A percentile compares a stretch with the other conserved stretches of the same genome.
These are phyloP conservation scores for Ceratobasidium sp. DNA, from an alignment of 1,284 basidiomycete genomes.

Conservation along the genomic window DNA sequence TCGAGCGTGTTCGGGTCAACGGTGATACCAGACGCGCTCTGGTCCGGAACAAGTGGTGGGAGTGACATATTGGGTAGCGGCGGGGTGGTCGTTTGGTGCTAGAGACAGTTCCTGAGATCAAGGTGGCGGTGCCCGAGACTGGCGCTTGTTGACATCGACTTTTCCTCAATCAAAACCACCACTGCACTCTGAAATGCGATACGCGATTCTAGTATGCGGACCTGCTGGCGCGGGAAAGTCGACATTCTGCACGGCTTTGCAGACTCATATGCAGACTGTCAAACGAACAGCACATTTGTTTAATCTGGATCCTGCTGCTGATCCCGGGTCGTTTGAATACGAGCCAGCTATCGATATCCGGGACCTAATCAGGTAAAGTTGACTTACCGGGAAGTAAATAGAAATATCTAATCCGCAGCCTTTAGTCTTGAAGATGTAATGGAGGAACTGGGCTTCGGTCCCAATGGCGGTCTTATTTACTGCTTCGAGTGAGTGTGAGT, in stretches of 20 bases:
- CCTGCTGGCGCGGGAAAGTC: constrained; percentile 99
- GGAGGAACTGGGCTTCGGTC: constrained; percentile 93
- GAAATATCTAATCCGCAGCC: neutral
- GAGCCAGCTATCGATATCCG: constrained; percentile 94
- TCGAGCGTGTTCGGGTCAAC: constrained; percentile 83
- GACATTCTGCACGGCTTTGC: constrained; percentile 88
- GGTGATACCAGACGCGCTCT: constrained; percentile 79
- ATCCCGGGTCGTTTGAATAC: constrained; percentile 86
- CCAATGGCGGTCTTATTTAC: constrained; percentile 96
- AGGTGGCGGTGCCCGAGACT: constrained; percentile 9
- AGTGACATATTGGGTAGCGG: constrained; percentile 64
- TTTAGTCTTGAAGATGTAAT: constrained; percentile 91
- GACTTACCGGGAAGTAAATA: neutral
- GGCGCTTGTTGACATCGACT: neutral
- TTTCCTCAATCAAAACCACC: neutral
- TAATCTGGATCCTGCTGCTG: constrained; percentile 97
- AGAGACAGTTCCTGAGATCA: constrained; percentile 7
- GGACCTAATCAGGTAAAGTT: constrained; percentile 69
- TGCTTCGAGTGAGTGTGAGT: constrained; percentile 92
- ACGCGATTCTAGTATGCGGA: constrained; percentile 78
- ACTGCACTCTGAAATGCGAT: constrained; percentile 68
- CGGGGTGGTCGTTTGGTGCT: constrained; percentile 19
- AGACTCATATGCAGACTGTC: constrained; percentile 88
- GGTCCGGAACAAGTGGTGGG: constrained; percentile 74
- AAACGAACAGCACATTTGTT: constrained; percentile 91